These are phyloP conservation scores for Termitomyces sp. DNA, from an alignment of 768 basidiomycete species.

Conservation along the genomic window DNA sequence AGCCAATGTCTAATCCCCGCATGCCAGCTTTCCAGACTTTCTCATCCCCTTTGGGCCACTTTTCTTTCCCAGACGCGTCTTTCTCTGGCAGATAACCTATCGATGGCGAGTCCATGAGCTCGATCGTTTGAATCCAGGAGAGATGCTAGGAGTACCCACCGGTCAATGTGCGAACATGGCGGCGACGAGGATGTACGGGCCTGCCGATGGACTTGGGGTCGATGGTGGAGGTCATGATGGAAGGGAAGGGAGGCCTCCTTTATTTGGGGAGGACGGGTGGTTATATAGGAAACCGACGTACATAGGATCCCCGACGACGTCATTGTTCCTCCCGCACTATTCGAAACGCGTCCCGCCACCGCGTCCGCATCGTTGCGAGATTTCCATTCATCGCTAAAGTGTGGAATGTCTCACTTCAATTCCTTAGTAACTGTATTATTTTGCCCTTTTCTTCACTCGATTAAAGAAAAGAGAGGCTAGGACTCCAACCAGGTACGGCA, in stretches of 20 bases:
- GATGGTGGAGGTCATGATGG: conserved; percentile 58
- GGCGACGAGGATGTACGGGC: conserved; percentile 43
- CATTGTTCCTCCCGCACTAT: conserved; percentile 3
- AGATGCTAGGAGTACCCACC: conserved; percentile 28
- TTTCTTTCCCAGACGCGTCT: conserved; percentile 72
- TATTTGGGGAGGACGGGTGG: background rate
- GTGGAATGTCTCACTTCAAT: background rate
- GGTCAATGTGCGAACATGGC: conserved; percentile 67
- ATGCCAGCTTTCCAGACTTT: conserved; percentile 62
- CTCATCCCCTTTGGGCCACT: conserved; percentile 83
- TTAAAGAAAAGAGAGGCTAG: background rate
- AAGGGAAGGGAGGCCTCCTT: conserved; percentile 5
- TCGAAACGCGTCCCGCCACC: background rate
- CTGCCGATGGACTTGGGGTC: conserved; percentile 64
- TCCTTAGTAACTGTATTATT: background rate
- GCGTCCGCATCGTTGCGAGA: background rate
- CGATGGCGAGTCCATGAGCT: background rate
- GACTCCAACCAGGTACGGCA: background rate
- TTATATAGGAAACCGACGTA: conserved; percentile 11
- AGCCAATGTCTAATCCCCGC: conserved; percentile 54
- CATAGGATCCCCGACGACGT: conserved; percentile 1
- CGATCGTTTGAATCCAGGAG: background rate
- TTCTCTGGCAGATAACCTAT: conserved; percentile 76
- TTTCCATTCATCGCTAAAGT: background rate
- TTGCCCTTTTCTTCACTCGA: background rate